Evolutionary conservation across 2,329 filamentous ascomycete species (phyloP).

Genomic region (Fusarium citri): DNA sequence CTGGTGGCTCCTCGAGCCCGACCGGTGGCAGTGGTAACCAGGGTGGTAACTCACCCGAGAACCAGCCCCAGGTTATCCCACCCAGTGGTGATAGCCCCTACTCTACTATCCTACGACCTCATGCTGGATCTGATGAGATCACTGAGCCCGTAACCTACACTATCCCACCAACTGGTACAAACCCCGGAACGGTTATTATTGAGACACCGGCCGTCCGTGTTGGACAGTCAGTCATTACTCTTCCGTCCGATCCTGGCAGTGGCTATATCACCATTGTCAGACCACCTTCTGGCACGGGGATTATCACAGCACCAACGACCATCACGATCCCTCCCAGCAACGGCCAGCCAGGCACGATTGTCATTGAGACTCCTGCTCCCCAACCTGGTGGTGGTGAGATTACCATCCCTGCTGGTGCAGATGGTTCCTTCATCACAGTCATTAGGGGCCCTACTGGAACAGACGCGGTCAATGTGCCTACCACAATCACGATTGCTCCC

Average conservation of each 20-base stretch:
- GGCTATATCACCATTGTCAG: constrained; percentile 31
- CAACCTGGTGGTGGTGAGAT: constrained; percentile 15
- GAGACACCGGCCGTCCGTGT: constrained; percentile 23
- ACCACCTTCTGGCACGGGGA: constrained; percentile 7
- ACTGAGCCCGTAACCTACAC: constrained; percentile 33
- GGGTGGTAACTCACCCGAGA: background rate
- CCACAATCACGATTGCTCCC: constrained; percentile 21
- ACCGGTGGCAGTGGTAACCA: constrained; percentile 1
- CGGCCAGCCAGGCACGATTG: constrained; percentile 25
- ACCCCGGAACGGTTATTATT: constrained; percentile 28
- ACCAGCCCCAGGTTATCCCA: constrained; percentile 25
- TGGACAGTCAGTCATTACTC: constrained; percentile 26
- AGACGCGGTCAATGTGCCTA: constrained; percentile 14
- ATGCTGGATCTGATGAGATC: constrained; percentile 23
- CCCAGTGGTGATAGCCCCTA: constrained; percentile 24
- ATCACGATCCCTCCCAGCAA: constrained; percentile 21
- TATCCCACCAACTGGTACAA: constrained; percentile 15
- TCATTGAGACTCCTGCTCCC: constrained; percentile 34
- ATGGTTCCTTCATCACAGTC: constrained; percentile 22
- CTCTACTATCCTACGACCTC: constrained; percentile 25
- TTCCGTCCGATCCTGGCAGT: constrained; percentile 34
- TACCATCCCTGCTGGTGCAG: constrained; percentile 28
- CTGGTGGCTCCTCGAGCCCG: constrained; percentile 11
- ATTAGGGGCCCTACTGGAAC: constrained; percentile 31
- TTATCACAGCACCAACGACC: constrained; percentile 29